Conservation (phyloP, 306 rosid genomes). For the Prunus kanzakura region DNA sequence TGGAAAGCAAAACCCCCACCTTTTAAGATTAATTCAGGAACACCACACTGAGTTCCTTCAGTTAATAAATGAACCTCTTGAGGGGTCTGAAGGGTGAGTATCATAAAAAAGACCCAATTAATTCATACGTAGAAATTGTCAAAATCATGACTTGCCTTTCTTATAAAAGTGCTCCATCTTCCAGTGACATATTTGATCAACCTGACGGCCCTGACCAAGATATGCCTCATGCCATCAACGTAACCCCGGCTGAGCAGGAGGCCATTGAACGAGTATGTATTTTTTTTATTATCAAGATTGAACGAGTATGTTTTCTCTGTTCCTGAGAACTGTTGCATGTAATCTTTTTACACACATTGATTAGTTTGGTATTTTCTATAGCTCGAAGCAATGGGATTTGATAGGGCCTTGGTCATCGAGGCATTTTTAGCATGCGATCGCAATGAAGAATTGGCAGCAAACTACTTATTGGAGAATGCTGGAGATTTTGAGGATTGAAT, state of each 20-base stretch:
- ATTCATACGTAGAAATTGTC: background rate
- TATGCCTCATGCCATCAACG: conserved; percentile 93
- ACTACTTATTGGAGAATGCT: conserved; percentile 82
- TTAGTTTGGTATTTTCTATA: conserved; percentile 24
- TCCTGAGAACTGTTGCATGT: background rate
- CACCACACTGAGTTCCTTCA: conserved; percentile 91
- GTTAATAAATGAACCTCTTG: conserved; percentile 86
- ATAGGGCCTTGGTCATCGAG: conserved; percentile 85
- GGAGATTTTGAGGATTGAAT: conserved; percentile 84
- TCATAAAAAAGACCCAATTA: background rate
- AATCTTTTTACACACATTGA: background rate
- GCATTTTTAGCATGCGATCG: conserved; percentile 98
- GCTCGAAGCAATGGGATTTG: conserved; percentile 99
- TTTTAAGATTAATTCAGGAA: conserved; percentile 81
- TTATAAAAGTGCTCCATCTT: conserved; percentile 5
- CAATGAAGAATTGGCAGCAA: conserved; percentile 93
- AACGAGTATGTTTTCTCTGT: conserved; percentile 31
- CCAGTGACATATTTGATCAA: conserved; percentile 86
- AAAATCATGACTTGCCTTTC: background rate
- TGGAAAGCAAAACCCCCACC: conserved; percentile 92
- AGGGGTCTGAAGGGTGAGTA: conserved; percentile 91
- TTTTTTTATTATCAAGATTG: background rate
- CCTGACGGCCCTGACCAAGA: conserved; percentile 60
- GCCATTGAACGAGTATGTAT: conserved; percentile 78
- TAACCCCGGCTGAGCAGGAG: conserved; percentile 89